These are phyloP conservation scores for Exophiala sp. DNA, from an alignment of 2,329 filamentous ascomycete species.

Conservation along the genomic window DNA sequence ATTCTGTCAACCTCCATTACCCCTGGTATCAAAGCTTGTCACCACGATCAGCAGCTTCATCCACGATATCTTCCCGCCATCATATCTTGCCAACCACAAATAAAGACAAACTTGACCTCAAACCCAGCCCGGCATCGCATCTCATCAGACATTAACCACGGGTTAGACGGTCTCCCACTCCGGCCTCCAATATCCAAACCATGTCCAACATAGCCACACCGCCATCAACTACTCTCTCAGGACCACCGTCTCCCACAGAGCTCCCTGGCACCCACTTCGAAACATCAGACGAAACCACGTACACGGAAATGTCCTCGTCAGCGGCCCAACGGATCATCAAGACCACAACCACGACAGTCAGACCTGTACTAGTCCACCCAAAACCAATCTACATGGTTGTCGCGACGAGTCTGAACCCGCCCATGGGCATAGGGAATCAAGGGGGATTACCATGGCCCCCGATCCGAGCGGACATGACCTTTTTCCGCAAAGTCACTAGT, in stretches of 20 bases:
- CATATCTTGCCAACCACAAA: no score
- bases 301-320: constrained; percentile 3
- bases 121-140: no score
- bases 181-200: not conserved
- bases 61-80: no score
- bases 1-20: no score
- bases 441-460: constrained; percentile 84
- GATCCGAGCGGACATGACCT: constrained; percentile 85
- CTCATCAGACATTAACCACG: no score
- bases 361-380: constrained; percentile 16
- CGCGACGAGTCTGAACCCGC: constrained; percentile 61
- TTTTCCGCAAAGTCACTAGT: constrained; percentile 83
- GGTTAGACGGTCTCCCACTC: not conserved
- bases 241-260: constrained; percentile 26
- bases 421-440: constrained; percentile 76
- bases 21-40: no score
- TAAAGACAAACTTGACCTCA: no score
- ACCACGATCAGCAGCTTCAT: no score
- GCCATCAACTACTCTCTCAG: constrained; percentile 23
- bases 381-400: constrained; percentile 30
- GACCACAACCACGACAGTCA: constrained; percentile 20
- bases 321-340: constrained; percentile 19
- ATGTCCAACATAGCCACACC: constrained; percentile 24
- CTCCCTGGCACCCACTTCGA: constrained; percentile 3
- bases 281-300: not conserved